Evolutionary conservation across 1,139 yeast genomes (phyloP).

Genomic region (Candida buenavistaensis): DNA sequence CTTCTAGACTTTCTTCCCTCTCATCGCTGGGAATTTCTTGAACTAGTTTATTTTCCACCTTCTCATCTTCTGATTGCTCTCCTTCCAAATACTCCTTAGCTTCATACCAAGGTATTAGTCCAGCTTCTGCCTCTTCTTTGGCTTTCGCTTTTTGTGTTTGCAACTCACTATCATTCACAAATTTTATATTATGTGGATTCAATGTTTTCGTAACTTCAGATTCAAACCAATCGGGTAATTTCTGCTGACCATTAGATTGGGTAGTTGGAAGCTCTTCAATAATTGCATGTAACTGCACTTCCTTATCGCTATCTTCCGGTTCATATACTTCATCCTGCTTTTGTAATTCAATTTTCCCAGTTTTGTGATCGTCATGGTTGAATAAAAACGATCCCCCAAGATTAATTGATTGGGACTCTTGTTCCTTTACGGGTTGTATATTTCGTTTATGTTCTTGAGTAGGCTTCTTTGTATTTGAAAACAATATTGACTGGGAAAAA

Average conservation of each 20-base stretch:
- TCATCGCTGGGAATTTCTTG: too few species aligned
- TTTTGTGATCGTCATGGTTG: slow-evolving; percentile 8
- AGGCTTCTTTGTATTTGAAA: slow-evolving; percentile 4
- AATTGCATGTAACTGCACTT: neutral
- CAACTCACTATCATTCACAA: slow-evolving; percentile 9
- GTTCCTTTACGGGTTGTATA: too few species aligned
- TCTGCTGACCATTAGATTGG: slow-evolving; percentile 8
- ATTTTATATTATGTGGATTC: slow-evolving; percentile 16
- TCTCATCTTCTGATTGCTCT: slow-evolving; percentile 7
- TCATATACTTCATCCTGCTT: slow-evolving; percentile 9
- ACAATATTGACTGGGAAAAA: slow-evolving; percentile 16
- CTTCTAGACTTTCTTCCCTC: slow-evolving; percentile 2
- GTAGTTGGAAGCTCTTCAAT: slow-evolving; percentile 1
- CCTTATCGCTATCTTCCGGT: slow-evolving; percentile 13
- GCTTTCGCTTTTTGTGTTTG: slow-evolving; percentile 11
- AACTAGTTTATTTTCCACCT: slow-evolving; percentile 4
- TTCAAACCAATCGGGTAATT: slow-evolving; percentile 36
- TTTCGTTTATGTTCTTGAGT: too few species aligned
- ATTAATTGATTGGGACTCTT: slow-evolving; percentile 1
- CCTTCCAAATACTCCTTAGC: slow-evolving; percentile 26
- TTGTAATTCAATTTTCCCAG: slow-evolving; percentile 9
- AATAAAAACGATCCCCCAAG: slow-evolving; percentile 14
- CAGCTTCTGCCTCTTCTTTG: slow-evolving; percentile 48
- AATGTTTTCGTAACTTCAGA: slow-evolving; percentile 18
- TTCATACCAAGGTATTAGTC: slow-evolving; percentile 50